Evolutionary conservation across 345 rosid species (phyloP), one percentile per base, ranked within the genome.

Genomic region (Brassica rapa): DNA sequence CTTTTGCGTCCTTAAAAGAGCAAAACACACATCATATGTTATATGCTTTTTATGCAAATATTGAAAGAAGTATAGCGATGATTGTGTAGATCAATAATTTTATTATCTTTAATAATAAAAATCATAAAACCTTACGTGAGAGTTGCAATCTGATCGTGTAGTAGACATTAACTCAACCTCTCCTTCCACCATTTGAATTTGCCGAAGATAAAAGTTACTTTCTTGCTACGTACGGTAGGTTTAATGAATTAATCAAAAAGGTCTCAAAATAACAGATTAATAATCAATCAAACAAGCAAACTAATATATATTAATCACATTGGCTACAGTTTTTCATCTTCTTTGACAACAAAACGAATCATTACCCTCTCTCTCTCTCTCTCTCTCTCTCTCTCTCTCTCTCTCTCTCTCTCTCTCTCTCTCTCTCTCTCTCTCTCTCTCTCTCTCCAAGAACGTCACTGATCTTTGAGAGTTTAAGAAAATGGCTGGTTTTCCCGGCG

Each of bases 71-170:
- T 6, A 62, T 15, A 9, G 56, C 27, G 46, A 55, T 37, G 49
- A 49, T 77, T 70, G 33, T 65, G 76, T 78, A 57, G 51, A n/a
- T 66, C 68, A 66, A 43, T n/a, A 78, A 66, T 59, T 37, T 6
- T 57, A n/a, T 30, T 1, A 3, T 21, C 33, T 30, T 30, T 30
- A 30, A 30, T 30, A 30, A 25, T 2, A 25, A 25, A 25, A 25
- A 25, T 25, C 27, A 25, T 25, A 25, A 25, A 25, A 25, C 35
- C 49, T 41, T 8, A 41, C 49, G 14, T 43, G 51, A 1, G 51
- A 43, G 15, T 43, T 43, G n/a, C 4, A 43, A 43, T 43, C 4
- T 43, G 51, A 43, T 43, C 4, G 12, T 43, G 15, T 12, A 43
- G 5, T 3, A 43, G 51, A 12, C 51, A 43, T 43, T 11, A 12